A percentile compares a stretch with the other conserved stretches of the same genome.
phyloP scores from a whole-genome alignment of 148 eudicot genomes.

The Cornus florida region DNA sequence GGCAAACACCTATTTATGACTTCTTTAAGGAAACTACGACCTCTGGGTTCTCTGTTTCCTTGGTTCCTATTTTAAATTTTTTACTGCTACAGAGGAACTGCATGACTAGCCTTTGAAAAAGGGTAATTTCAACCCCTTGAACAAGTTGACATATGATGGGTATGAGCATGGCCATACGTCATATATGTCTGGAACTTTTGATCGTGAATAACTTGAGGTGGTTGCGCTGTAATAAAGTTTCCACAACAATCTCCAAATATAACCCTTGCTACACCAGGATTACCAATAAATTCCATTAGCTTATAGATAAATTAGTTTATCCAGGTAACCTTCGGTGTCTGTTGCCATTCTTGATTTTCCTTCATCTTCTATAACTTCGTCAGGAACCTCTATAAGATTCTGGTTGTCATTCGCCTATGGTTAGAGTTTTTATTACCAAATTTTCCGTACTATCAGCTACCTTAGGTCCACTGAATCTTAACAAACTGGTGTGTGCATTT shows the following conservation, averaged over 20 bases:
- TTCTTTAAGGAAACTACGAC: neutral
- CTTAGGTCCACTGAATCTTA: neutral
- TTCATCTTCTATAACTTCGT: neutral
- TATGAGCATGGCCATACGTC: neutral
- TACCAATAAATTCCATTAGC: neutral
- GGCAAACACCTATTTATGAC: neutral
- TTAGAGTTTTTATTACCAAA: neutral
- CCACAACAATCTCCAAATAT: neutral
- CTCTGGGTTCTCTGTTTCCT: neutral
- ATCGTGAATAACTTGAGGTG: neutral
- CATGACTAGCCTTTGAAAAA: conserved; percentile 1
- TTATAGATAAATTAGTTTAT: neutral
- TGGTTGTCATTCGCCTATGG: neutral
- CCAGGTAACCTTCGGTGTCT: neutral
- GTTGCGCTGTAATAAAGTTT: neutral
- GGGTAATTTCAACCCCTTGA: neutral
- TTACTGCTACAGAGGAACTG: neutral
- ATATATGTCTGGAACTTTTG: neutral
- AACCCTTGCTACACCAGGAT: neutral
- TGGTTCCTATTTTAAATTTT: neutral
- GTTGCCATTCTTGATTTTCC: neutral
- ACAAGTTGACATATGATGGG: neutral
- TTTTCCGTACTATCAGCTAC: neutral
- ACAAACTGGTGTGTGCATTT: neutral
- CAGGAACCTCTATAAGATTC: conserved; percentile 3